These are phyloP conservation scores for Chlorella ohadii DNA, from an alignment of 139 green algal species.

Conservation along the genomic window DNA sequence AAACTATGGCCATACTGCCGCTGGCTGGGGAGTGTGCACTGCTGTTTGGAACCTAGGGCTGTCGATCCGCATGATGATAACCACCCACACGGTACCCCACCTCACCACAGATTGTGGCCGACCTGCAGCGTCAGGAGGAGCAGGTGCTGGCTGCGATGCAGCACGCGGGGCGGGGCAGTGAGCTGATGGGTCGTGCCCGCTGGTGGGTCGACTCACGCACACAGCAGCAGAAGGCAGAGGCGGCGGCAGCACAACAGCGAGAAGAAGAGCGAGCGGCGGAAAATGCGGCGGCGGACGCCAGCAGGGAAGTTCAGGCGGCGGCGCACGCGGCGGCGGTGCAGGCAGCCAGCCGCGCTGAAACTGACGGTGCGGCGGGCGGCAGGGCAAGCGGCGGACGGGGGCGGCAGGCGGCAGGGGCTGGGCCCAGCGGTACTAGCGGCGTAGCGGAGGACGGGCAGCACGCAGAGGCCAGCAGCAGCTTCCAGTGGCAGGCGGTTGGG, in stretches of 20 bases:
- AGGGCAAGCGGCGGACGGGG: too few species aligned
- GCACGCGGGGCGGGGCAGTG: conserved; percentile 17
- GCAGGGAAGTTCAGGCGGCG: conserved; percentile 4
- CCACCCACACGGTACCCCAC: too few species aligned
- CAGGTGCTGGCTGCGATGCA: conserved; percentile 9
- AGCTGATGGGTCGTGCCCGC: conserved; percentile 5
- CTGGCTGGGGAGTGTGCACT: too few species aligned
- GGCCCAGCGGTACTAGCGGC: too few species aligned
- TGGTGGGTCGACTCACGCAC: conserved; percentile 2
- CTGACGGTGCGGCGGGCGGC: not conserved
- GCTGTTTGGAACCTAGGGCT: too few species aligned
- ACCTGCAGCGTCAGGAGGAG: conserved; percentile 27
- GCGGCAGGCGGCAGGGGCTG: too few species aligned
- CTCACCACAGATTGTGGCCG: conserved; percentile 28
- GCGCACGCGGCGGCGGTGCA: conserved; percentile 30
- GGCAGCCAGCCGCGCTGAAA: conserved; percentile 10
- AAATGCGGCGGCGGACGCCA: not conserved
- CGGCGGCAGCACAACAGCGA: not conserved
- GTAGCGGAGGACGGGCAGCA: not conserved
- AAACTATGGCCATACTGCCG: too few species aligned
- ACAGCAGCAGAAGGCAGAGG: not conserved
- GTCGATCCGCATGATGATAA: too few species aligned
- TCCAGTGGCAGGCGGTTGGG: conserved; percentile 29
- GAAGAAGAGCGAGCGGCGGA: not conserved
- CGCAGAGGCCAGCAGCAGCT: conserved; percentile 17